Base-by-base conservation (phyloP, 495 filamentous ascomycete genomes). In the Chaetomidium leptoderma region DNA sequence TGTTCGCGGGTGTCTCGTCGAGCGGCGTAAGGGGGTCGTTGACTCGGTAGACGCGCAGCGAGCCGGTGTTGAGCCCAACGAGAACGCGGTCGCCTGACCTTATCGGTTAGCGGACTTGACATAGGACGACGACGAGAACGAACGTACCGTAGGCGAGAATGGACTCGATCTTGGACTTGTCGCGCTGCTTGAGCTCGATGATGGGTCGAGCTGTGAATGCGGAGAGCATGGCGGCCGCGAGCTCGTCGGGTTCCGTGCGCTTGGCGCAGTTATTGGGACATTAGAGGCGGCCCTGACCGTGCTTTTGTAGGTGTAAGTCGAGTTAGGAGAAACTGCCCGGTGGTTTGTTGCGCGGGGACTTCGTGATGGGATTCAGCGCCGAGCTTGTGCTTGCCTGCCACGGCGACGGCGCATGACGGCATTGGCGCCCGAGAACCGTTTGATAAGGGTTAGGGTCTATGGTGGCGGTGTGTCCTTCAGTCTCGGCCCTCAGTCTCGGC, bases 161-260 rank as follows among this genome's bases (percentile, higher is more conserved):
- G 6, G 89, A 89, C 72, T 97, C 92, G 70, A 99, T 96, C 79
- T 85, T 89, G 46, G 89, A 95, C 75, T 92, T 96, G 81, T 97
- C 93, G 67, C 90, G 86, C 66, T 84, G 84, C 75, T 87, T 92
- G 59, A 99, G 87, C 86, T 99, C 93, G 78, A 97, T 86, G 66
- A 97, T 88, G 60, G 95, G 88, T 68, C 89, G 89, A 80, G 93
- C 91, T 62, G 86, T 92, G 76, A 99, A 98, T 72, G 95, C 92
- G 76, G 93, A 95, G 73, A 97, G 85, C 93, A 98, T 98, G 76
- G 78, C 78, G 67, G 59, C 59, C 13, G 62, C 68, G 67, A 65
- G 67, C 68, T 53, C 66, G 42, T 45, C 27, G 48, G 26, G n/a
- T 37, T 21, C 30, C n/a, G 40, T 57, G 53, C n/a, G 50, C 29